phyloP scores from a whole-genome alignment of 345 rosid genomes.

The Capsella bursapastoris region DNA sequence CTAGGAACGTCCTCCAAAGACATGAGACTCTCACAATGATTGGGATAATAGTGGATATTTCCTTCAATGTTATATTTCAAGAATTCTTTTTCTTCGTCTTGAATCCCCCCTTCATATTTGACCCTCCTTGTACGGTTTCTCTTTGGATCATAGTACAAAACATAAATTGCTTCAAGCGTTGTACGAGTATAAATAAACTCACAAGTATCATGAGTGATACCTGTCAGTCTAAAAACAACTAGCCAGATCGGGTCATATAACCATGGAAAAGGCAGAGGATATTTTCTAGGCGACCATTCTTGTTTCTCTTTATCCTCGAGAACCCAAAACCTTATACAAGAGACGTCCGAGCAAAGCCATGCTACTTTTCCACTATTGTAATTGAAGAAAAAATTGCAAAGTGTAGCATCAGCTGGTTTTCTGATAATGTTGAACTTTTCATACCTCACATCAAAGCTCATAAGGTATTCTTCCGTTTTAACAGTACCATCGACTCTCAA shows the following conservation, averaged over 20 bases:
- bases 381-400: background rate
- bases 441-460: slow-evolving; percentile 30
- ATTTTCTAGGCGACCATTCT: slow-evolving; percentile 8
- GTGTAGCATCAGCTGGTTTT: background rate
- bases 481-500: background rate
- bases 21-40: slow-evolving; percentile 27
- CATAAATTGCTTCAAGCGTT: background rate
- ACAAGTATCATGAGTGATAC: background rate
- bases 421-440: background rate
- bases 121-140: slow-evolving; percentile 12
- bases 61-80: background rate
- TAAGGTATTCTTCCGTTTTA: background rate
- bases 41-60: background rate
- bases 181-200: background rate
- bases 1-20: slow-evolving; percentile 11
- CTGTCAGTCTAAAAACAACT: background rate
- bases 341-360: background rate
- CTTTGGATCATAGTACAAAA: slow-evolving; percentile 28
- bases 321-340: slow-evolving; percentile 19
- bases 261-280: background rate
- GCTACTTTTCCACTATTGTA: slow-evolving; percentile 22
- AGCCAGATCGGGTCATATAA: background rate
- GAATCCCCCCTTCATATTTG: background rate
- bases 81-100: background rate
- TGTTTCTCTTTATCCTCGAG: slow-evolving; percentile 28